Evolutionary conservation across 352 stramenopile species (phyloP).

Genomic region (Phytophthora cactorum): DNA sequence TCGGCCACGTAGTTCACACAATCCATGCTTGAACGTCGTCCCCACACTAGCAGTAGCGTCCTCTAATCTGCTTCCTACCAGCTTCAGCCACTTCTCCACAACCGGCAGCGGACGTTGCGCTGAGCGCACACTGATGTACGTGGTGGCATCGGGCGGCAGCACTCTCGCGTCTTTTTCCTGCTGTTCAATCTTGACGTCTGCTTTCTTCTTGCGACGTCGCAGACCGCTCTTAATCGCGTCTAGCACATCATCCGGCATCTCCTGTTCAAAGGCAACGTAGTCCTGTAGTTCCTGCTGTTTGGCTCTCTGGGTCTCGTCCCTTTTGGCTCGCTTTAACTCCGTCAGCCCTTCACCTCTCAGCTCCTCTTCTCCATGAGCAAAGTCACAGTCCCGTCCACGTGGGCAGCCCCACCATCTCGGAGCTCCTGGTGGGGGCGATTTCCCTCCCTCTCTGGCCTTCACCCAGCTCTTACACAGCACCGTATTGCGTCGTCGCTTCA

Average conservation of each 20-base stretch:
- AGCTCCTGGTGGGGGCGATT: conserved; percentile 46
- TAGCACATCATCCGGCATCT: conserved; percentile 67
- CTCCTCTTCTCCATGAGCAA: conserved; percentile 85
- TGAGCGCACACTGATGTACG: conserved; percentile 39
- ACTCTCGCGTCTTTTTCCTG: conserved; percentile 22
- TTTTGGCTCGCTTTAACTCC: conserved; percentile 77
- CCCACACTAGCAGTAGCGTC: conserved; percentile 29
- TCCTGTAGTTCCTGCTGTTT: conserved; percentile 72
- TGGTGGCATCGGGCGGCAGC: conserved; percentile 40
- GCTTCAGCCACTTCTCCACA: conserved; percentile 44
- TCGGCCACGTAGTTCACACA: conserved; percentile 75
- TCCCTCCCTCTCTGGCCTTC: conserved; percentile 58
- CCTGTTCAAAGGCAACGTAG: conserved; percentile 81
- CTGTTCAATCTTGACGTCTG: conserved; percentile 26
- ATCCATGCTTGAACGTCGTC: conserved; percentile 65
- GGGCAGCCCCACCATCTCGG: conserved; percentile 86
- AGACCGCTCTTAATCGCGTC: conserved; percentile 75
- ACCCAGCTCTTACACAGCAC: conserved; percentile 77
- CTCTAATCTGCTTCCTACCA: conserved; percentile 44
- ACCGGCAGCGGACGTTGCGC: conserved; percentile 23
- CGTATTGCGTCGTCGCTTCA: conserved; percentile 87
- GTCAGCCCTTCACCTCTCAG: conserved; percentile 68
- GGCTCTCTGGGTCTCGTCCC: conserved; percentile 49
- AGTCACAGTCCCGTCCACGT: conserved; percentile 80
- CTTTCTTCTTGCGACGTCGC: conserved; percentile 49